Evolutionary conservation across 768 basidiomycete genomes (phyloP), one percentile per base, ranked within the genome.

Genomic region (Mycena rebaudengoi): DNA sequence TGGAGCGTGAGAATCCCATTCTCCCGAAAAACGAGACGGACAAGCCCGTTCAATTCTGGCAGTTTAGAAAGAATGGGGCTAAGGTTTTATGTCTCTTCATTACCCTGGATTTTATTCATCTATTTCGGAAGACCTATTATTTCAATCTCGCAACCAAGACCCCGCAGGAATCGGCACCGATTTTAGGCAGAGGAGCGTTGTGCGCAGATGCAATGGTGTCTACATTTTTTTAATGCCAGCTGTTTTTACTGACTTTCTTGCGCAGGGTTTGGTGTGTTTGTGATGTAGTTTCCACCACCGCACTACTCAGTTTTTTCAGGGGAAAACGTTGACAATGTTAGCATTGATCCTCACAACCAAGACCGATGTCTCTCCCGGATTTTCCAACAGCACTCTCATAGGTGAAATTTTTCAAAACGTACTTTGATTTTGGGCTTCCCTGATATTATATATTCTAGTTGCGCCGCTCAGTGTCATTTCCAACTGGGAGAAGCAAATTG

Each of bases 301-400:
- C n/a, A n/a, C n/a, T n/a, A n/a, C n/a, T 11, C 11, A 25, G 23
- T 39, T 48, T 62, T 45, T 40, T 7, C 63, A 91, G 90, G 96
- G 96, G 0, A 98, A 97, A 82, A 98, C 96, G 0, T 79, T 98
- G 40, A 95, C 93, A 0, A 94, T 95, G 86, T 79, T 98, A 39
- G 83, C 94, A 6, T 81, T 98, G 16, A 84, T 95, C 39, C 75
- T 96, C 26, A 88, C 92, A 2, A 96, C 95, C 2, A 91, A 89
- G 72, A 71, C 81, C 11, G 91, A 96, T 43, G 66, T 84, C 13
- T 82, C 87, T 1, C 60, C 72, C 2, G 84, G 82, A 4, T 88
- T 83, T 69, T 88, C 86, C 43, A 88, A 87, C 43, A 78, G 86
- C 40, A 96, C 96, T 0, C 83, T 98, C 30, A 91, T 98, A 26